These are phyloP conservation scores for Cyclocybe aegerita DNA, from an alignment of 768 basidiomycete genomes.

Conservation along the genomic window DNA sequence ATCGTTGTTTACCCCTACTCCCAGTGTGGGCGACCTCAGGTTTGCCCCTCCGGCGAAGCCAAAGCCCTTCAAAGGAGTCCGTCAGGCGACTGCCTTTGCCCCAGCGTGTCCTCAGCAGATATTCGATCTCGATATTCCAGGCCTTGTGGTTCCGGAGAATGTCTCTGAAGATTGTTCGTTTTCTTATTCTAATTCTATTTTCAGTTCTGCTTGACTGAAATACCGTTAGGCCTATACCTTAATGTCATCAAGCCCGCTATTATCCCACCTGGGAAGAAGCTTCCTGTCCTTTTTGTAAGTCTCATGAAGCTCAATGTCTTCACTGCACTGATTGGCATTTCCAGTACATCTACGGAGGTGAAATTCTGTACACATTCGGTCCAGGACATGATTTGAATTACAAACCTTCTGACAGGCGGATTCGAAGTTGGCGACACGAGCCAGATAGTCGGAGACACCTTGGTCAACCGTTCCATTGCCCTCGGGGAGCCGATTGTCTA, in stretches of 20 bases:
- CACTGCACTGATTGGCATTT: neutral
- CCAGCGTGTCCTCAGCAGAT: conserved; percentile 9
- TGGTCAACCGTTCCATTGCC: conserved; percentile 11
- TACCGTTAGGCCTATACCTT: conserved; percentile 10
- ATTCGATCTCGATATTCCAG: neutral
- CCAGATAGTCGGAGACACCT: conserved; percentile 4
- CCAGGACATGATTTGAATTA: no score
- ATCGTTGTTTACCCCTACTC: neutral
- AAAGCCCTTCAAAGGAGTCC: neutral
- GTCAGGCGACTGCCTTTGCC: conserved; percentile 7
- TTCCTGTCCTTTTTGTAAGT: conserved; percentile 15
- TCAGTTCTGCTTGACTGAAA: neutral
- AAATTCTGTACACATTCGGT: no score
- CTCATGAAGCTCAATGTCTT: neutral
- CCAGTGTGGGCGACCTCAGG: conserved; percentile 4
- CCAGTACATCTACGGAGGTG: conserved; percentile 16
- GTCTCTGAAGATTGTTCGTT: conserved; percentile 7
- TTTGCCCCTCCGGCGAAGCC: conserved; percentile 6
- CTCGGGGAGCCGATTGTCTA: conserved; percentile 11
- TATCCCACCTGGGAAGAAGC: conserved; percentile 1
- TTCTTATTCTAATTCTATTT: neutral
- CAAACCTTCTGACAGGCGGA: neutral
- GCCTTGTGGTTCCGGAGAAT: neutral
- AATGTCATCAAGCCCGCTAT: conserved; percentile 11
- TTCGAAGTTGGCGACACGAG: conserved; percentile 7